phyloP scores from a whole-genome alignment of 2,329 filamentous ascomycete species.

The Sporothrix mexicana region DNA sequence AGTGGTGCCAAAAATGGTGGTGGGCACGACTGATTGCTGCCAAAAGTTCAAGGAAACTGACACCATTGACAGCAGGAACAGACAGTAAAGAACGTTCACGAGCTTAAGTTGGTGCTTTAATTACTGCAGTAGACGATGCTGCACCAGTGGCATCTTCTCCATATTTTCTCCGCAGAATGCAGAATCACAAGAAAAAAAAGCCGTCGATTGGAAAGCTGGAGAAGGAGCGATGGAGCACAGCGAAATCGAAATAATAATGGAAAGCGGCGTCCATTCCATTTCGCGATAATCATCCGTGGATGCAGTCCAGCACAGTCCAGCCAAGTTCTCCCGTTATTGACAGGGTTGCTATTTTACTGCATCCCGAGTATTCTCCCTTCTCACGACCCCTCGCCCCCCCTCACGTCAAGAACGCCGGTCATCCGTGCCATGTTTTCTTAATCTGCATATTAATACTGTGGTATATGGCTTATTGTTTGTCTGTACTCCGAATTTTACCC shows the following conservation, averaged over 20 bases:
- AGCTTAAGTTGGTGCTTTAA: neutral
- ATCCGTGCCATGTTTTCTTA: neutral
- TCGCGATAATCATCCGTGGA: constrained; percentile 27
- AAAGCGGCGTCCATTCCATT: constrained; percentile 25
- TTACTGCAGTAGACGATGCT: too few species aligned
- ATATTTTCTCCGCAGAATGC: constrained; percentile 21
- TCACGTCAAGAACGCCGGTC: neutral
- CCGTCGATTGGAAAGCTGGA: neutral
- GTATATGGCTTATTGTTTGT: too few species aligned
- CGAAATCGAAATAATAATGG: neutral
- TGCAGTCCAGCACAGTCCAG: neutral
- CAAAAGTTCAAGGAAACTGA: neutral
- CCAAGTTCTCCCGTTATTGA: neutral
- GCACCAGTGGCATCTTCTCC: constrained; percentile 11
- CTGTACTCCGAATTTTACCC: neutral
- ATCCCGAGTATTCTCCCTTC: neutral
- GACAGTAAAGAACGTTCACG: neutral
- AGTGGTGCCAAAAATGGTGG: constrained; percentile 8
- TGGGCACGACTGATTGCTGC: neutral
- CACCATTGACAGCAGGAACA: too few species aligned
- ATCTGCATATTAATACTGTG: too few species aligned
- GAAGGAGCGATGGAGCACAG: neutral
- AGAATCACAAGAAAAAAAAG: neutral
- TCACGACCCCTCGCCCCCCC: neutral
- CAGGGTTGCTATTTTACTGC: neutral